Conservation (phyloP, 495 filamentous ascomycete species). For the Hyaloscypha hepaticicola region DNA sequence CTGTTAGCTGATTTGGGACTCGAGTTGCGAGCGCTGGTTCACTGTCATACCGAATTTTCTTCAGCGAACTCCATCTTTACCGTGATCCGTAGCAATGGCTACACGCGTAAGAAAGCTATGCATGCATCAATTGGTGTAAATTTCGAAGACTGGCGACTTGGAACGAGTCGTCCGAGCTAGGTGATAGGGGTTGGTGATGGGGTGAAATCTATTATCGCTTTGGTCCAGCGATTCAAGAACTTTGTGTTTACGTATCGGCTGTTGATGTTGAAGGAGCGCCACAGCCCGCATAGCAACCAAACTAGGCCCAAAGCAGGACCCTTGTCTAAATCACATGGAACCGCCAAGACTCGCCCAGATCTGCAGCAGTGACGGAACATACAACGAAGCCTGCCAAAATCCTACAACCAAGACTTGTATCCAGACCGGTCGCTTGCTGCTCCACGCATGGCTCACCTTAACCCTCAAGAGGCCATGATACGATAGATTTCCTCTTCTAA, state of each 20-base stretch:
- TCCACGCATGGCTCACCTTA: not conserved
- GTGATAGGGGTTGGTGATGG: not conserved
- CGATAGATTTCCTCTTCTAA: not conserved
- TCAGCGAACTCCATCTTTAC: conserved; percentile 32
- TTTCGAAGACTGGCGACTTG: not conserved
- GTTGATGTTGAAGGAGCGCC: not conserved
- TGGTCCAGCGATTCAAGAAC: not conserved
- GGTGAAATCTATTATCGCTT: not conserved
- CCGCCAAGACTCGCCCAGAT: not conserved
- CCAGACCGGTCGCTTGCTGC: not conserved
- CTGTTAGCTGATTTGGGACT: conserved; percentile 6
- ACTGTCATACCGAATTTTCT: conserved; percentile 25
- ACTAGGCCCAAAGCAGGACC: not conserved
- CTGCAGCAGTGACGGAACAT: not conserved
- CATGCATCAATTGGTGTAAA: conserved; percentile 16
- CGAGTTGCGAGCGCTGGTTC: not conserved
- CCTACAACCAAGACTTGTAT: not conserved
- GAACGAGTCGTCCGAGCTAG: not conserved
- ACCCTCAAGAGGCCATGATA: not conserved
- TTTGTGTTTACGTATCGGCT: not conserved
- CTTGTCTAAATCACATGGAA: not conserved
- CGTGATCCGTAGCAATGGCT: conserved; percentile 23
- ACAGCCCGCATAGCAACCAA: not conserved
- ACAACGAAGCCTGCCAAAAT: not conserved
- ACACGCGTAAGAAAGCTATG: conserved; percentile 19